phyloP scores from a whole-genome alignment of 2,329 filamentous ascomycete species.

The Monosporascus sp. region DNA sequence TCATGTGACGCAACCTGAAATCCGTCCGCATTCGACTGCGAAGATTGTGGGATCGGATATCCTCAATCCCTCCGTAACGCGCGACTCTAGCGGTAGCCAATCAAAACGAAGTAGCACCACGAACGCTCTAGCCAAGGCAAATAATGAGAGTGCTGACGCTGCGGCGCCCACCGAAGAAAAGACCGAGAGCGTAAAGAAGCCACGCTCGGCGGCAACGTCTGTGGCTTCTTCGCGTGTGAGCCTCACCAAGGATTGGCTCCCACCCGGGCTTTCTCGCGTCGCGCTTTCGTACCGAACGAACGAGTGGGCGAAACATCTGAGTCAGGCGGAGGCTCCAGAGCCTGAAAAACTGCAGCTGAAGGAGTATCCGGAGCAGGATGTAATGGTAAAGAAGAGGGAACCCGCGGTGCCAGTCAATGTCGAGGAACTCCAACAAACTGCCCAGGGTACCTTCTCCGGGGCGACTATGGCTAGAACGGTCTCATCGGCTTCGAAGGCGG shows the following conservation, averaged over 20 bases:
- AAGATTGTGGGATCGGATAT: slow-evolving; percentile 26
- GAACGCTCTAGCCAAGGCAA: slow-evolving; percentile 11
- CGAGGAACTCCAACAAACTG: slow-evolving; percentile 59
- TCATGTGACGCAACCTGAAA: not conserved
- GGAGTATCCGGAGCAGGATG: slow-evolving; percentile 29
- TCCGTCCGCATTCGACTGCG: slow-evolving; percentile 17
- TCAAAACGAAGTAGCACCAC: slow-evolving; percentile 18
- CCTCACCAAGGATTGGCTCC: slow-evolving; percentile 58
- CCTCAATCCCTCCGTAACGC: slow-evolving; percentile 12
- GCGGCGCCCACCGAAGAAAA: slow-evolving; percentile 10
- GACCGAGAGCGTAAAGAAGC: slow-evolving; percentile 13
- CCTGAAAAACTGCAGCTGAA: slow-evolving; percentile 54
- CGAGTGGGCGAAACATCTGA: slow-evolving; percentile 91
- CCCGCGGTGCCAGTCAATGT: slow-evolving; percentile 56
- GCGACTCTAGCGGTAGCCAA: slow-evolving; percentile 9
- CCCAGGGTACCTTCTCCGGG: slow-evolving; percentile 43
- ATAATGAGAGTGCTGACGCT: slow-evolving; percentile 10
- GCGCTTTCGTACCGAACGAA: slow-evolving; percentile 84
- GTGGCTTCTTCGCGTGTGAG: slow-evolving; percentile 38
- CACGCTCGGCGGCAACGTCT: slow-evolving; percentile 26
- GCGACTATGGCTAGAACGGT: slow-evolving; percentile 27
- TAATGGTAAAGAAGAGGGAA: slow-evolving; percentile 38
- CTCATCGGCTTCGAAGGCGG: slow-evolving; percentile 22
- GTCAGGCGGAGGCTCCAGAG: slow-evolving; percentile 67
- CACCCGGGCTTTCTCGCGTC: slow-evolving; percentile 67